These are phyloP conservation scores for Plasmodium inui DNA, from an alignment of 169 alveolate genomes.

Conservation along the genomic window DNA sequence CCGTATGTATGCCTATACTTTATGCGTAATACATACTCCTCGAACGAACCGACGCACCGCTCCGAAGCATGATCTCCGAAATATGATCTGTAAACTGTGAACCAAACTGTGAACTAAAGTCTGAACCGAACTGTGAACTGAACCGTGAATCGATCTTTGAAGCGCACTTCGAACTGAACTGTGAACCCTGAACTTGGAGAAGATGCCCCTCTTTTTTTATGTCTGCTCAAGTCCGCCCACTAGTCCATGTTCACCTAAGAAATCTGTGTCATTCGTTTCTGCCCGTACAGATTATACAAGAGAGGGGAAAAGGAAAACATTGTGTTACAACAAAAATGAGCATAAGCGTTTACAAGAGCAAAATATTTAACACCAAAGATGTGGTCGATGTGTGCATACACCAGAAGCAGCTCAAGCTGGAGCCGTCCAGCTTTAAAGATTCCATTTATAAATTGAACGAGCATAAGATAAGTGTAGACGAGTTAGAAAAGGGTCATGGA, in stretches of 20 bases:
- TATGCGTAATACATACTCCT: neutral
- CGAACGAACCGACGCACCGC: neutral
- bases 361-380: constrained; percentile 55
- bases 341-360: constrained; percentile 50
- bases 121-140: too few species aligned
- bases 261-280: neutral
- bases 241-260: neutral
- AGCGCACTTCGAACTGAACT: too few species aligned
- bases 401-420: constrained; percentile 23
- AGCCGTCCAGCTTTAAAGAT: constrained; percentile 54
- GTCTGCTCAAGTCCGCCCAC: constrained; percentile 8
- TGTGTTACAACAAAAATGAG: constrained; percentile 27
- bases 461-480: constrained; percentile 11
- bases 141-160: too few species aligned
- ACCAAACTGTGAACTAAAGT: too few species aligned
- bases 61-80: neutral
- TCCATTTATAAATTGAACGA: constrained; percentile 50
- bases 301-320: neutral
- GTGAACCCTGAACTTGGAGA: neutral
- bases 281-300: neutral
- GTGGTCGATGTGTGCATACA: constrained; percentile 61
- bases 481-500: constrained; percentile 2
- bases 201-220: neutral
- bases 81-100: neutral
- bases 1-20: neutral